A percentile compares a stretch with the other conserved stretches of the same genome.
Evolutionary conservation across 2,329 filamentous ascomycete species (phyloP).

Genomic region (Clonostachys sp.): DNA sequence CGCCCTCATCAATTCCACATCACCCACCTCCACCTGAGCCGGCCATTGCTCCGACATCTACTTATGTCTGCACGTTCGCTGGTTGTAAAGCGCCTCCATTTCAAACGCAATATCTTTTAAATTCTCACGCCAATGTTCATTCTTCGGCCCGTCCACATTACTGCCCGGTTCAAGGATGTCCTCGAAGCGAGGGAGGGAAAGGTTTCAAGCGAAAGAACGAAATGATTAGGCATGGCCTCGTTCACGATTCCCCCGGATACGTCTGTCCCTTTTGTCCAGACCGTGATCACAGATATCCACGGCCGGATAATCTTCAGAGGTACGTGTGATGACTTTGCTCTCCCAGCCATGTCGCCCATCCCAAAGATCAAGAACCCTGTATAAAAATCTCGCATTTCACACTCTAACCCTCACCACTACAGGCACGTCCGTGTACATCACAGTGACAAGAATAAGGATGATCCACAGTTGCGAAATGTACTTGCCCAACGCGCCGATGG

Average conservation of each 20-base stretch:
- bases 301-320: constrained; percentile 94
- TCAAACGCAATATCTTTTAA: constrained; percentile 72
- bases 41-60: constrained; percentile 23
- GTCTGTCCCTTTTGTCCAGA: constrained; percentile 95
- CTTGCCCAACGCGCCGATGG: constrained; percentile 83
- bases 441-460: constrained; percentile 83
- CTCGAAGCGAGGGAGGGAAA: constrained; percentile 59
- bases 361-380: no score
- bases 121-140: constrained; percentile 73
- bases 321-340: constrained; percentile 31
- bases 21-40: constrained; percentile 35
- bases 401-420: neutral
- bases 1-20: constrained; percentile 16
- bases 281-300: constrained; percentile 87
- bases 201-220: constrained; percentile 71
- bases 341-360: no score
- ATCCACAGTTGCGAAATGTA: constrained; percentile 75
- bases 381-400: no score
- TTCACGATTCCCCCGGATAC: constrained; percentile 92
- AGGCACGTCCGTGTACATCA: constrained; percentile 95
- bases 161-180: constrained; percentile 57
- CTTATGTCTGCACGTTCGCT: constrained; percentile 51
- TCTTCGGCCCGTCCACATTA: constrained; percentile 63
- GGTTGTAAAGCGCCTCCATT: constrained; percentile 72
- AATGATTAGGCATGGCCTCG: constrained; percentile 75